These are phyloP conservation scores for Candida schatavii DNA, from an alignment of 805 yeast species.

Conservation along the genomic window DNA sequence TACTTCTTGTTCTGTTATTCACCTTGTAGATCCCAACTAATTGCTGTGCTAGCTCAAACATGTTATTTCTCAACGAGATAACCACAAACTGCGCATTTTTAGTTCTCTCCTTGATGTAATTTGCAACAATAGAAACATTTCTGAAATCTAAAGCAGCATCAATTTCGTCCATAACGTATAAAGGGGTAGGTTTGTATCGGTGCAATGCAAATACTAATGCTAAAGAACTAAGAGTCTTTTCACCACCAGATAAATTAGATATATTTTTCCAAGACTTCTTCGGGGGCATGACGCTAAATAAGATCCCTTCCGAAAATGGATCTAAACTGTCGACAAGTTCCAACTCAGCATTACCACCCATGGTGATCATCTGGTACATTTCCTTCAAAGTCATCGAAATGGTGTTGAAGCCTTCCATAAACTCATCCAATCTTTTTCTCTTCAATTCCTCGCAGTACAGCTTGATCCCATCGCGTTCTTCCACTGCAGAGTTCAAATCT, in stretches of 20 bases:
- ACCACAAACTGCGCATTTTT: slow-evolving; percentile 96
- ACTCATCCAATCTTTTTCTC: slow-evolving; percentile 76
- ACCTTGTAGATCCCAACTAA: slow-evolving; percentile 94
- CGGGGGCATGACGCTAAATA: slow-evolving; percentile 98
- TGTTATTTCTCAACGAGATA: slow-evolving; percentile 90
- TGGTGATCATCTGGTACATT: slow-evolving; percentile 97
- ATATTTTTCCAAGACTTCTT: slow-evolving; percentile 97
- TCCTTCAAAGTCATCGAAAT: slow-evolving; percentile 88
- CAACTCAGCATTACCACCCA: slow-evolving; percentile 98
- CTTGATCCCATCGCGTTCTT: slow-evolving; percentile 61
- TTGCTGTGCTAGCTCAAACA: slow-evolving; percentile 95
- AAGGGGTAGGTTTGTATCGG: slow-evolving; percentile 93
- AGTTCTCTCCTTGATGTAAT: slow-evolving; percentile 92
- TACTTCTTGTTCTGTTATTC: slow-evolving; percentile 84
- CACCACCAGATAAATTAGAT: slow-evolving; percentile 95
- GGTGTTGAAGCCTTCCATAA: slow-evolving; percentile 86
- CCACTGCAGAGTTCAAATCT: slow-evolving; percentile 68
- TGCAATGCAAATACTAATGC: slow-evolving; percentile 96
- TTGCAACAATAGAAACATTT: slow-evolving; percentile 96
- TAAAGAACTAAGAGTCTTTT: slow-evolving; percentile 89
- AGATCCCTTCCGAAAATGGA: slow-evolving; percentile 96
- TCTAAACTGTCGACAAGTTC: slow-evolving; percentile 94
- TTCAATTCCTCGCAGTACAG: slow-evolving; percentile 64
- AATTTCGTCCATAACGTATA: slow-evolving; percentile 98
- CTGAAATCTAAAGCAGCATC: slow-evolving; percentile 98